A percentile compares a stretch with the other conserved stretches of the same genome.
These are phyloP conservation scores for Nitzschia sp. DNA, from an alignment of 108 stramenopile genomes.

Conservation along the genomic window DNA sequence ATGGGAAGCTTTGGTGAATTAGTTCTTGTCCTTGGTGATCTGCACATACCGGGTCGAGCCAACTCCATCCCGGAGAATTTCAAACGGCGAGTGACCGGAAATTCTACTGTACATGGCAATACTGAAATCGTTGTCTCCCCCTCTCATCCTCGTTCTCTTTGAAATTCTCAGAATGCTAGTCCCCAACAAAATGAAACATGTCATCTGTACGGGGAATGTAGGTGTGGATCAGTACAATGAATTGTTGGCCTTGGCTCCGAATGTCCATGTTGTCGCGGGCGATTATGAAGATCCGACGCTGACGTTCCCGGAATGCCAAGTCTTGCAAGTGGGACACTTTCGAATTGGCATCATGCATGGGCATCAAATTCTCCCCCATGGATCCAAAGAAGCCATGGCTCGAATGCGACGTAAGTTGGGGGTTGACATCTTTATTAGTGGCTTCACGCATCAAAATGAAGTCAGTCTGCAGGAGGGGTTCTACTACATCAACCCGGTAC, in stretches of 20 bases:
- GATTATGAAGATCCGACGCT: constrained; percentile 72
- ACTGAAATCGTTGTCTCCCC: not conserved
- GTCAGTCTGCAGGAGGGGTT: constrained; percentile 85
- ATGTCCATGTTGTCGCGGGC: constrained; percentile 91
- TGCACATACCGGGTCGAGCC: constrained; percentile 92
- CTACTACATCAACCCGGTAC: constrained; percentile 91
- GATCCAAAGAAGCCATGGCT: constrained; percentile 70
- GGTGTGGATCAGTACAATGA: constrained; percentile 87
- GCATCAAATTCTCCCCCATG: constrained; percentile 92
- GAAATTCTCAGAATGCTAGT: constrained; percentile 86
- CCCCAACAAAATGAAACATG: constrained; percentile 98
- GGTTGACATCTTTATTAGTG: constrained; percentile 95
- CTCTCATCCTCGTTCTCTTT: not conserved
- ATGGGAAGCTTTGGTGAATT: constrained; percentile 92
- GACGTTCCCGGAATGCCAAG: constrained; percentile 85
- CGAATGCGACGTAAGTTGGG: constrained; percentile 80
- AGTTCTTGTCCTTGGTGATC: constrained; percentile 92
- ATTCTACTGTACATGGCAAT: too few relatives aligned
- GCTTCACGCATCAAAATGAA: constrained; percentile 92
- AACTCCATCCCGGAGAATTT: constrained; percentile 93
- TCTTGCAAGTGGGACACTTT: constrained; percentile 90
- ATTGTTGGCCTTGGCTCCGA: constrained; percentile 89
- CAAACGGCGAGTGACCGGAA: constrained; percentile 53
- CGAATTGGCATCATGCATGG: constrained; percentile 95
- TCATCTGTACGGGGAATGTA: constrained; percentile 97